These are phyloP conservation scores for Triticum turgidum DNA, from an alignment of 176 grass and related monocot genomes.

Conservation along the genomic window DNA sequence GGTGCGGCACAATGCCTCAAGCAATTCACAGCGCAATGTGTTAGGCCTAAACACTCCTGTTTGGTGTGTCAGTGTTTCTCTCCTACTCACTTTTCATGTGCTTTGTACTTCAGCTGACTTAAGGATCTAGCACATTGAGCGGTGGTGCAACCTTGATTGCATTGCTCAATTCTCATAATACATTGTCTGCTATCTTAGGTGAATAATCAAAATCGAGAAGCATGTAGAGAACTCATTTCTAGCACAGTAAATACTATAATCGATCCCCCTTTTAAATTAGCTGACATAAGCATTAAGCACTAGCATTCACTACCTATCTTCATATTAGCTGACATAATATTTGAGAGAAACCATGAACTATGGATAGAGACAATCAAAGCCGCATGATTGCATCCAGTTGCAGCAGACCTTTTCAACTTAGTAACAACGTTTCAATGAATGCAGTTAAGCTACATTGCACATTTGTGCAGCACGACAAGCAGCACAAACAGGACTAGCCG, in stretches of 20 bases:
- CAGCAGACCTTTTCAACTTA: slow-evolving; percentile 15
- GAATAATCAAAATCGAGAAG: background rate
- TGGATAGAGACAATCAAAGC: slow-evolving; percentile 16
- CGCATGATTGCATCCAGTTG: slow-evolving; percentile 20
- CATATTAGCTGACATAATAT: background rate
- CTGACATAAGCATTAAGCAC: background rate
- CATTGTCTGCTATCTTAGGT: background rate
- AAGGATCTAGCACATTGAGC: background rate
- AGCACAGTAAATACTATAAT: background rate
- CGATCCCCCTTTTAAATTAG: background rate
- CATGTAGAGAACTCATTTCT: background rate
- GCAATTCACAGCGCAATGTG: background rate
- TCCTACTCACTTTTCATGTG: background rate
- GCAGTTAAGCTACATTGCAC: slow-evolving; percentile 28
- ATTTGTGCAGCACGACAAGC: background rate
- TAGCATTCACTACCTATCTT: slow-evolving; percentile 12
- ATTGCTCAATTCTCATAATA: background rate
- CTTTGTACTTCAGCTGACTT: slow-evolving; percentile 13
- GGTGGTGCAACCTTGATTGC: background rate
- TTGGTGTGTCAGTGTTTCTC: slow-evolving; percentile 11
- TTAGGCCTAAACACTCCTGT: background rate
- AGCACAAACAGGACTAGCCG: background rate
- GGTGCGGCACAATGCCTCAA: background rate
- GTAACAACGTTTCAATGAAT: background rate
- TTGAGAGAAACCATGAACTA: background rate